Conservation (phyloP, 2,329 filamentous ascomycete genomes). For the Teratosphaeria epicoccoides region DNA sequence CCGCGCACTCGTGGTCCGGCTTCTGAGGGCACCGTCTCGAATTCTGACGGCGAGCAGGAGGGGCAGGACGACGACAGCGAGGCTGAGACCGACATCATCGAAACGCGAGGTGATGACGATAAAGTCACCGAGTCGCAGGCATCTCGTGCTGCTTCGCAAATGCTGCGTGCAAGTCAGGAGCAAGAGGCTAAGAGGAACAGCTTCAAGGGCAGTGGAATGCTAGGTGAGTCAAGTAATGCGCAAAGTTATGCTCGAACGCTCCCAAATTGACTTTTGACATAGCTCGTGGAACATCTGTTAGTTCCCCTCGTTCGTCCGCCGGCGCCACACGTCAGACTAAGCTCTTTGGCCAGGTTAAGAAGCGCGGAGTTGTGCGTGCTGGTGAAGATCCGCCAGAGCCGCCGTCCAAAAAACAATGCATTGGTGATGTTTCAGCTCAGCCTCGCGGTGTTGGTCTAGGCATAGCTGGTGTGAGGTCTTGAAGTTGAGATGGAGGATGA, state of each 20-base stretch:
- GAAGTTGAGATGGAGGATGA: background rate
- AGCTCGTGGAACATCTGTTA: background rate
- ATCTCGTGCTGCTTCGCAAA: slow-evolving; percentile 65
- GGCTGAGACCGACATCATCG: slow-evolving; percentile 52
- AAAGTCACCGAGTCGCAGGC: slow-evolving; percentile 64
- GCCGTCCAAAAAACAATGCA: slow-evolving; percentile 41
- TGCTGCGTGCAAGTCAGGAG: slow-evolving; percentile 36
- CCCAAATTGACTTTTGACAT: background rate
- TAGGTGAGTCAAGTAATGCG: slow-evolving; percentile 2
- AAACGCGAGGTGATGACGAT: slow-evolving; percentile 38
- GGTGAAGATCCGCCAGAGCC: slow-evolving; percentile 14
- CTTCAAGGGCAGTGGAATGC: slow-evolving; percentile 28
- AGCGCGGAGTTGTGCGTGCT: slow-evolving; percentile 36
- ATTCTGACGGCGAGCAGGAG: slow-evolving; percentile 35
- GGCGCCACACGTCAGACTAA: slow-evolving; percentile 45
- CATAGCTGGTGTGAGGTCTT: slow-evolving; percentile 18
- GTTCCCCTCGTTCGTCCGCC: background rate
- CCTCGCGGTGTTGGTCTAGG: slow-evolving; percentile 21
- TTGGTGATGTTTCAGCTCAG: slow-evolving; percentile 23
- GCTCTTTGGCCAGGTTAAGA: slow-evolving; percentile 52
- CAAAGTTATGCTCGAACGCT: background rate
- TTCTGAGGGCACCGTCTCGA: slow-evolving; percentile 63
- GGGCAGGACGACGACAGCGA: slow-evolving; percentile 34
- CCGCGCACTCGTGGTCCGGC: slow-evolving; percentile 6
- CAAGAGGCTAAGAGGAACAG: slow-evolving; percentile 25